Evolutionary conservation across 2,329 filamentous ascomycete genomes (phyloP).

Genomic region (Colletotrichum lentis): DNA sequence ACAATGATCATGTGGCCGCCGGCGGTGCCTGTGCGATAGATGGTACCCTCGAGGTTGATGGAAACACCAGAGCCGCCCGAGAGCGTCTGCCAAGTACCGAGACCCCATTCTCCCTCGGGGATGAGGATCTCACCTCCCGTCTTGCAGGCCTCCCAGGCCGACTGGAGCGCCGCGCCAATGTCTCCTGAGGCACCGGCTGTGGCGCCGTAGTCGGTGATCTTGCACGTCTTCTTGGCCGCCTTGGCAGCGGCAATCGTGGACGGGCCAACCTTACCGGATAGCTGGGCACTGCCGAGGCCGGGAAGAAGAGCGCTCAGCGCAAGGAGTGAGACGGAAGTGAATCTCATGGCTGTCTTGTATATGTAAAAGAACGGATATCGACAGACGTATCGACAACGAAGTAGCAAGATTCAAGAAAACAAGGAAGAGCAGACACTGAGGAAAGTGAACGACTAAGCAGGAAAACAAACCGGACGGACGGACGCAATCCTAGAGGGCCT

Average conservation of each 20-base stretch:
- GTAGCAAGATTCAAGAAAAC: no score
- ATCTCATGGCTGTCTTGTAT: constrained; percentile 20
- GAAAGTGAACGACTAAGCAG: no score
- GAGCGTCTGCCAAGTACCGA: constrained; percentile 57
- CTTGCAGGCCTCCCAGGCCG: constrained; percentile 51
- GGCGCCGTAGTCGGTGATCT: constrained; percentile 59
- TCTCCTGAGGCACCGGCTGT: constrained; percentile 58
- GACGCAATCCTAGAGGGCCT: not conserved
- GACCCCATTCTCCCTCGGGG: constrained; percentile 56
- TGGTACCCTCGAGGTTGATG: constrained; percentile 56
- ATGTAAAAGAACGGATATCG: constrained; percentile 18
- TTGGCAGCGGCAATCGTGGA: constrained; percentile 43
- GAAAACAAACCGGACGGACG: no score
- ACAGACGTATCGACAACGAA: not conserved
- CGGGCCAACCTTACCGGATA: constrained; percentile 42
- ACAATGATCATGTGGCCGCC: constrained; percentile 38
- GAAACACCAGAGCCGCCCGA: constrained; percentile 55
- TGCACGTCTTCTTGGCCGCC: constrained; percentile 50
- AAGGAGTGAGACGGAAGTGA: constrained; percentile 28
- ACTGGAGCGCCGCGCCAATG: constrained; percentile 43
- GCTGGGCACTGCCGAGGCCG: constrained; percentile 39
- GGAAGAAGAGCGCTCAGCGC: constrained; percentile 34
- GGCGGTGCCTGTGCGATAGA: constrained; percentile 42
- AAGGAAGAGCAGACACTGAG: not conserved
- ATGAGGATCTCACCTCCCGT: constrained; percentile 59